Evolutionary conservation across 2,329 filamentous ascomycete species (phyloP), one percentile per base, ranked within the genome.

Genomic region (Penicillium sp.): DNA sequence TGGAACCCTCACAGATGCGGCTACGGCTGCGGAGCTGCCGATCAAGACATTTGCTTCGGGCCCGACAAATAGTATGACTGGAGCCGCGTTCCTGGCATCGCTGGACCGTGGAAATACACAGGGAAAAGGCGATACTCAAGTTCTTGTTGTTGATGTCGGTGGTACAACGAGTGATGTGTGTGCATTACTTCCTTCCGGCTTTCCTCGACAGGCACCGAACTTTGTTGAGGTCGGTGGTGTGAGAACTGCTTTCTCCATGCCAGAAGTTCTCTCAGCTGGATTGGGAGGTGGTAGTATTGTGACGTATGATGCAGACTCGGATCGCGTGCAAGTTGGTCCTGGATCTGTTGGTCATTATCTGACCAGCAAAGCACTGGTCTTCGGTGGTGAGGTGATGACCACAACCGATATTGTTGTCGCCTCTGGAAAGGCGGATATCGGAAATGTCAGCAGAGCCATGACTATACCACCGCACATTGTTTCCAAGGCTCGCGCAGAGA

Each of bases 131-230:
- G 45, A 47, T 9, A 54, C 54, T 4, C 56, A 58, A 17, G 37
- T 60, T 3, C 45, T 84, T 36, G 81, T 84, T 0, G 75, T 84
- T 2, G 83, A 86, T 58, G 78, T 86, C 23, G 83, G 84, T 7
- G 83, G 83, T 13, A 86, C 84, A 0, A 86, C 83, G 0, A 82
- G 82, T 2, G 84, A 86, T 63, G 79, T 85, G 7, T 82, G 83
- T 21, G 74, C 82, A 0, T 65, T 86, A 2, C 70, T 84, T 1
- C 78, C 81, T 0, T 83, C 78, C 2, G 84, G 84, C 0, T 85
- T 85, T 40, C 84, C 84, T 0, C 75, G 83, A 17, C 82, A 85
- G 55, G 82, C 84, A 3, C 77, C 82, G 0, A 80, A 80, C 0
- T 85, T 81, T 46, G 80, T 81, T 8, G 79, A 83, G 48, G 73